Evolutionary conservation across 2,329 filamentous ascomycete species (phyloP).

Genomic region (Huntiella savannae): DNA sequence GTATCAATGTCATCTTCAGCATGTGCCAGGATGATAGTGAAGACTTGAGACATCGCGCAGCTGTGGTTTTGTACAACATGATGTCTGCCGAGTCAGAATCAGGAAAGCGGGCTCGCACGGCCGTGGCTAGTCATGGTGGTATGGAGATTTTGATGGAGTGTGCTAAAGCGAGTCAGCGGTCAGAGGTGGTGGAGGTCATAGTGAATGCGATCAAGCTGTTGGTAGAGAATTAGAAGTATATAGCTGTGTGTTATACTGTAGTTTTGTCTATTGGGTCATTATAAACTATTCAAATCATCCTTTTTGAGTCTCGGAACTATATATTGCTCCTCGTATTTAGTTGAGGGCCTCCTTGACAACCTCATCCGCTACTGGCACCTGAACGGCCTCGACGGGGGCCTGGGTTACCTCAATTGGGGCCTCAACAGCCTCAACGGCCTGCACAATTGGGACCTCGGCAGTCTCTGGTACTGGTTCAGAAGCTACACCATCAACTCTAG

Average conservation of each 20-base stretch:
- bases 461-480: not conserved
- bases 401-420: not conserved
- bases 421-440: not conserved
- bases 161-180: conserved; percentile 47
- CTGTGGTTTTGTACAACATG: conserved; percentile 58
- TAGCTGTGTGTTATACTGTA: no score
- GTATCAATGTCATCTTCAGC: conserved; percentile 58
- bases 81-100: conserved; percentile 45
- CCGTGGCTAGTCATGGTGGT: conserved; percentile 41
- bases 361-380: conserved; percentile 11
- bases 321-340: not conserved
- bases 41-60: conserved; percentile 50
- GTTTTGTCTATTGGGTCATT: no score
- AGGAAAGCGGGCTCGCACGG: conserved; percentile 39
- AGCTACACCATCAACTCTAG: conserved; percentile 3
- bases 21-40: conserved; percentile 58
- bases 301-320: not conserved
- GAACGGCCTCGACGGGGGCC: not conserved
- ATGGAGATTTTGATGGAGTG: conserved; percentile 50
- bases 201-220: conserved; percentile 56
- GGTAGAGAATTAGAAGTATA: conserved; percentile 21
- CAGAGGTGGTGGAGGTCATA: conserved; percentile 51
- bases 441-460: not conserved
- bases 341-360: conserved; percentile 9
- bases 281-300: no score